Evolutionary conservation across 2,329 filamentous ascomycete genomes (phyloP), one percentile per base, ranked within the genome.

Genomic region (Botrytis elliptica): DNA sequence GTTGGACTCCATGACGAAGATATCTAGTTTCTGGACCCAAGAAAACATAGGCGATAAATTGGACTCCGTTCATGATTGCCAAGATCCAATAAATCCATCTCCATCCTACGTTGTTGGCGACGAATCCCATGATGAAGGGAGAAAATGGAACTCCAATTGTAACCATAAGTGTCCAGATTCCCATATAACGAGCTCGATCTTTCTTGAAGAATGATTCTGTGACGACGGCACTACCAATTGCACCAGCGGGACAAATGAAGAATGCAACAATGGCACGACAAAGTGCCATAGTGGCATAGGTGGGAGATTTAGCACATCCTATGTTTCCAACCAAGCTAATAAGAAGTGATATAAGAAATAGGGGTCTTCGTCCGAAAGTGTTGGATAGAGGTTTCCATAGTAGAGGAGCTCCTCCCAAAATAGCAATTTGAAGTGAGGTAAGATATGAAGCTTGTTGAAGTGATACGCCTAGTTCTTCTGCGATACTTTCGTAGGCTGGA

Each of bases 21-120:
- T 88, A 90, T 33, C 86, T 84, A 3, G 88, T 88, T 78, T 90
- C 88, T 0, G 85, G 84, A 1, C 86, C 85, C n/a, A 88, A 75
- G 78, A 89, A 85, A 72, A 89, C 78, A 79, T 89, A 90, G 33
- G 86, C 78, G 70, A 89, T 79, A 74, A 90, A 84, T 75, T 90
- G 88, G 9, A 84, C 84, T 62, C 83, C 86, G 73, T 90, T 89
- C 76, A 87, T 84, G 55, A 89, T 89, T 3, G 86, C 85, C 36
- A 87, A 79, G 49, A 86, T 83, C 70, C 70, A 74, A 49, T 69
- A 74, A 22, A 74, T 74, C 73, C 73, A 74, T 14, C 73, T 36
- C 46, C 57, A 73, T 46, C 73, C 73, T 29, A 72, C 46, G 20
- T 52, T 33, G 3, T 33, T 52, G 12, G 70, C 84, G 83, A 88